A percentile compares a stretch with the other conserved stretches of the same genome.
These are phyloP conservation scores for Pseudopithomyces chartarum DNA, from an alignment of 2,329 filamentous ascomycete species.

Conservation along the genomic window DNA sequence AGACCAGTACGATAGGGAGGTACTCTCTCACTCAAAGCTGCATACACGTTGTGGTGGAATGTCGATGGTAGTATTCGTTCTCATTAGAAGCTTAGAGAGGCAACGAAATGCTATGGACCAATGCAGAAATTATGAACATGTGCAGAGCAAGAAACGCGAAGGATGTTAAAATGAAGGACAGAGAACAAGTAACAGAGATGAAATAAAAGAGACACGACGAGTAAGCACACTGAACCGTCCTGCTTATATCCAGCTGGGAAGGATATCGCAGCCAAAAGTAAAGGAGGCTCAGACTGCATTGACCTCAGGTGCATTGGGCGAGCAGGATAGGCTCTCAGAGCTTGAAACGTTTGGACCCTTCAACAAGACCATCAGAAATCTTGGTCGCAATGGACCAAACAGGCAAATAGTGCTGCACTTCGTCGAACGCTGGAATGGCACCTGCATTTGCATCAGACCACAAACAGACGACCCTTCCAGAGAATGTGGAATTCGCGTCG, in stretches of 20 bases:
- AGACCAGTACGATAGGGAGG: neutral
- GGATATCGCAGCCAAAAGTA: conserved; percentile 40
- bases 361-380: conserved; percentile 75
- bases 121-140: conserved; percentile 10
- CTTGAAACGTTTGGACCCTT: conserved; percentile 73
- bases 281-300: conserved; percentile 30
- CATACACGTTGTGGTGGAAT: neutral
- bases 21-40: neutral
- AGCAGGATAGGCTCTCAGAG: conserved; percentile 27
- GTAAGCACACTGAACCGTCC: conserved; percentile 32
- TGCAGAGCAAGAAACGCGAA: neutral
- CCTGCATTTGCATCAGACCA: conserved; percentile 87
- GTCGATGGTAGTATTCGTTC: conserved; percentile 23
- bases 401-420: conserved; percentile 76
- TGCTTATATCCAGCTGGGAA: conserved; percentile 36
- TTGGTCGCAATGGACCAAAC: conserved; percentile 81
- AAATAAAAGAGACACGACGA: conserved; percentile 28
- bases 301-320: conserved; percentile 26
- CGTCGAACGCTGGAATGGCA: conserved; percentile 81
- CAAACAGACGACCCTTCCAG: conserved; percentile 73
- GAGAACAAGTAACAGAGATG: conserved; percentile 18
- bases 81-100: conserved; percentile 27
- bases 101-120: conserved; percentile 20
- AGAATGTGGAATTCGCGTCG: conserved; percentile 37
- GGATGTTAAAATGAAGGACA: neutral